Base-by-base conservation (phyloP, 176 grass and related monocot genomes). In the Musa acuminata region DNA sequence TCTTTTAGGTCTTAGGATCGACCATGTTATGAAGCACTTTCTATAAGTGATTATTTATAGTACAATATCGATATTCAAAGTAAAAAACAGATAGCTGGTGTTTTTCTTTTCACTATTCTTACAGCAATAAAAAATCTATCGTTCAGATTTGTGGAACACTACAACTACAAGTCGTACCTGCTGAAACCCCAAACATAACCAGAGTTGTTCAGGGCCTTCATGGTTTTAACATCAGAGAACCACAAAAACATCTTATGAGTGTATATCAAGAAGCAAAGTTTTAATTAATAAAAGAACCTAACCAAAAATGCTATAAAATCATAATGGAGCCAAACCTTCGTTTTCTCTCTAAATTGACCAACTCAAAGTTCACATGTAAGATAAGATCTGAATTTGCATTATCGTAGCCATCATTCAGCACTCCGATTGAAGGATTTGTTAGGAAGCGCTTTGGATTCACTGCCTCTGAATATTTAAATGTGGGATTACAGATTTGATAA, bases 331-430 rank as follows among this genome's bases (percentile, higher is more conserved):
- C 88, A 82, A 87, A 99, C 96, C 90, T 99, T 72, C 78, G 80
- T 20, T 81, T 85, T 27, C 79, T 78, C 59, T 86, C 83, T 68
- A 64, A 73, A 82, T 95, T 91, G 79, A 91, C 70, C 83, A 99
- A 80, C 71, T 88, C 91, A 75, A 89, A 83, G 72, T 95, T 91
- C 83, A 86, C 88, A 87, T 94, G 87, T 77, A 99, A 77, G 69
- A 99, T 91, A 52, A 99, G 91, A 49, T 99, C 90, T 24, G 88
- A 99, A 79, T 91, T 94, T 77, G 80, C 86, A 91, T 99, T 99
- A 64, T 99, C 96, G 81, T 72, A 84, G 49, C 91, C 96, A 82
- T 89, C 74, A 11, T 95, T 99, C 78, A 86, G 82, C 73, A 84
- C 79, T 54, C 87, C 76, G 80, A 79, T 74, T 68, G 96, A 79